These are phyloP conservation scores for Aspergillus sp. DNA, from an alignment of 2,329 filamentous ascomycete species.

Conservation along the genomic window DNA sequence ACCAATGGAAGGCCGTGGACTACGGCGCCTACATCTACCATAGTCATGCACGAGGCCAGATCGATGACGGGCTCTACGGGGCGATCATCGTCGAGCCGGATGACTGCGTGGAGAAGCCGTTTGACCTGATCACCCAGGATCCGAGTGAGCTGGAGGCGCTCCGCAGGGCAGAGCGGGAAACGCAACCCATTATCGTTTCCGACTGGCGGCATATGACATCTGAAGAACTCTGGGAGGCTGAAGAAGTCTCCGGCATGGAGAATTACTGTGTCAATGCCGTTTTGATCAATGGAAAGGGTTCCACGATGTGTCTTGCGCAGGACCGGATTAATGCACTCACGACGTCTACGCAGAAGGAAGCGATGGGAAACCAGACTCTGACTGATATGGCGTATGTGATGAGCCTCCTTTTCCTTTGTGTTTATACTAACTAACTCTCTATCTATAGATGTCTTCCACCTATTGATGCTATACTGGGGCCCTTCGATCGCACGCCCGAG, in stretches of 20 bases:
- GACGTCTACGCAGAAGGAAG: conserved; percentile 12
- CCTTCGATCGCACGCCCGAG: conserved; percentile 14
- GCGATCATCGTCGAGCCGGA: conserved; percentile 49
- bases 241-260: conserved; percentile 32
- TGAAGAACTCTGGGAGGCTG: conserved; percentile 35
- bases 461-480: conserved; percentile 2
- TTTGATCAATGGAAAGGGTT: conserved; percentile 58
- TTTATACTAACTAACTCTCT: not conserved
- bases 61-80: conserved; percentile 61
- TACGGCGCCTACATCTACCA: conserved; percentile 63
- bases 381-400: conserved; percentile 28
- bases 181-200: conserved; percentile 51
- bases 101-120: conserved; percentile 23
- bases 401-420: not conserved
- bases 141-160: conserved; percentile 42
- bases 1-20: conserved; percentile 55
- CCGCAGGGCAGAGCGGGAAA: conserved; percentile 47
- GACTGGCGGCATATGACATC: conserved; percentile 59
- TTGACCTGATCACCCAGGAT: conserved; percentile 28
- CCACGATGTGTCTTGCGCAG: conserved; percentile 22
- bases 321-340: conserved; percentile 32
- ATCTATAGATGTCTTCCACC: conserved; percentile 24
- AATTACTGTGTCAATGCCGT: conserved; percentile 60
- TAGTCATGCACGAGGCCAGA: conserved; percentile 54
- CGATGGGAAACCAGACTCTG: conserved; percentile 20